Evolutionary conservation across 176 grass and related monocot genomes (phyloP).

Genomic region (Aechmea fasciata): DNA sequence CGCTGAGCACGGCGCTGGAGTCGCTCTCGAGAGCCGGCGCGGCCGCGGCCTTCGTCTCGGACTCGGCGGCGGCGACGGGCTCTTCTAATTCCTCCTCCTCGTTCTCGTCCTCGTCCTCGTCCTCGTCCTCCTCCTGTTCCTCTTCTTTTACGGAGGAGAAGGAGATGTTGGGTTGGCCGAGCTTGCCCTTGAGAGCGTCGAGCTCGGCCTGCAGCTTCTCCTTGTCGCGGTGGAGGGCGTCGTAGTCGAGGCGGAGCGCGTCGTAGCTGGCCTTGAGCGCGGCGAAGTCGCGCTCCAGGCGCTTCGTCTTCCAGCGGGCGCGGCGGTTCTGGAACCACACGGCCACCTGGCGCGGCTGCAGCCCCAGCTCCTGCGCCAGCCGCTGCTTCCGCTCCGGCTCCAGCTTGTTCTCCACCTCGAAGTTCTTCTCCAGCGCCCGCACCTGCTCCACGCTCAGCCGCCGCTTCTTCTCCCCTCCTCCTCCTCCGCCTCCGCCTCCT

Average conservation of each 20-base stretch:
- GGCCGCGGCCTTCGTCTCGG: constrained; percentile 10
- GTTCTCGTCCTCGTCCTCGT: no score
- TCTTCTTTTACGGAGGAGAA: constrained; percentile 48
- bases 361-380: constrained; percentile 67
- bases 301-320: constrained; percentile 88
- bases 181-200: constrained; percentile 59
- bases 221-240: constrained; percentile 67
- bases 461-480: constrained; percentile 73
- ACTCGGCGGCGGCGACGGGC: constrained; percentile 15
- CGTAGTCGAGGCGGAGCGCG: constrained; percentile 52
- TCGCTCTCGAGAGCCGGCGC: constrained; percentile 42
- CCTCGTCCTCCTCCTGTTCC: background rate
- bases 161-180: constrained; percentile 34
- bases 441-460: constrained; percentile 75
- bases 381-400: constrained; percentile 79
- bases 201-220: constrained; percentile 50
- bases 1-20: constrained; percentile 55
- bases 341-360: constrained; percentile 86
- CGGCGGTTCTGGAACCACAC: constrained; percentile 99
- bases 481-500: constrained; percentile 17
- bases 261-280: constrained; percentile 62
- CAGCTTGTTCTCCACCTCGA: constrained; percentile 96
- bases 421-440: constrained; percentile 68
- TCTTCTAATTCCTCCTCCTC: no score
- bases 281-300: constrained; percentile 68